Conservation (phyloP, 2,329 filamentous ascomycete genomes). For the Colletotrichum sp. region DNA sequence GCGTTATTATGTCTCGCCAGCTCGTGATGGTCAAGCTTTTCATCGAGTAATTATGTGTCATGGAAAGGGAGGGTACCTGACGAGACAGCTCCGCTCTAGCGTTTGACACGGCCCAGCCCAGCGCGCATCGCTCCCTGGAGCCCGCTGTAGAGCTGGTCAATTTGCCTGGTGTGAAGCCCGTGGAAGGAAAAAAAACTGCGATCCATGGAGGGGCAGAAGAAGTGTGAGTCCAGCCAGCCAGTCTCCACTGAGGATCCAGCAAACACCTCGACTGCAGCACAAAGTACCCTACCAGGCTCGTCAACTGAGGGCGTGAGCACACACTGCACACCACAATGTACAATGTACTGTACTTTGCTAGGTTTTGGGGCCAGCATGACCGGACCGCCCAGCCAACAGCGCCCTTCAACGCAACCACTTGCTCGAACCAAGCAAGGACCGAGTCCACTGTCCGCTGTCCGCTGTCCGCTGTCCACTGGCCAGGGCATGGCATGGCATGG, state of each 20-base stretch:
- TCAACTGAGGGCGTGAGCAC: neutral
- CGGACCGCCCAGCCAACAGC: neutral
- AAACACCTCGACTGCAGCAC: neutral
- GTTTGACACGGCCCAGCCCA: conserved; percentile 8
- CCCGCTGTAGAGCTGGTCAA: neutral
- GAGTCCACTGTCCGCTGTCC: neutral
- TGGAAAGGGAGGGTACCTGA: conserved; percentile 22
- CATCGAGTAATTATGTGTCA: conserved; percentile 43
- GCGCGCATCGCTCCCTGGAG: neutral
- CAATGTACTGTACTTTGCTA: neutral
- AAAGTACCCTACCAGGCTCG: neutral
- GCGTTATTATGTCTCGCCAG: conserved; percentile 24
- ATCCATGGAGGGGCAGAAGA: neutral
- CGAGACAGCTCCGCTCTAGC: conserved; percentile 17
- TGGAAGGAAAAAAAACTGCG: neutral
- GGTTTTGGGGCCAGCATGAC: neutral
- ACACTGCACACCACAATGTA: neutral
- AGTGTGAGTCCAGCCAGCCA: neutral
- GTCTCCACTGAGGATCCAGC: neutral
- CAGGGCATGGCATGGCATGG: neutral
- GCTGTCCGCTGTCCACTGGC: neutral
- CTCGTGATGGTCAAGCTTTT: conserved; percentile 32
- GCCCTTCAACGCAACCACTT: neutral
- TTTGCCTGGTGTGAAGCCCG: neutral
- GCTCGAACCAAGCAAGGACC: neutral